phyloP scores from a whole-genome alignment of 2,329 filamentous ascomycete genomes.

The Paecilomyces fulvus region DNA sequence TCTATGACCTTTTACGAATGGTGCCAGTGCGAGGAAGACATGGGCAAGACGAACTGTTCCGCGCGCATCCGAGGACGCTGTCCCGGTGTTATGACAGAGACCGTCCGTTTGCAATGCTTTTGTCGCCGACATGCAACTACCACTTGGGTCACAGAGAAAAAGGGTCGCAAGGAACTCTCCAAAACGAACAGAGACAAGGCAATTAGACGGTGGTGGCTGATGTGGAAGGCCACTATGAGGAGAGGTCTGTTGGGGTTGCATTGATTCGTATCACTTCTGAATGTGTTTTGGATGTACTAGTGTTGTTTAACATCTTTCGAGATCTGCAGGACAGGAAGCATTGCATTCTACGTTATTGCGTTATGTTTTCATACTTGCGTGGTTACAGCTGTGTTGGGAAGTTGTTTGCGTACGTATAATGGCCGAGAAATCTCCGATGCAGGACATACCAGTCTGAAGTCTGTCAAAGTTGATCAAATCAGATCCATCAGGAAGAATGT shows the following conservation, averaged over 20 bases:
- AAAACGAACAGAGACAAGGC: constrained; percentile 4
- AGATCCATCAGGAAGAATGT: not conserved
- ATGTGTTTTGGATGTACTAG: not conserved
- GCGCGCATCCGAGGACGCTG: constrained; percentile 19
- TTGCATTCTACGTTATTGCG: too few species aligned
- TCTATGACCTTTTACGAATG: constrained; percentile 29
- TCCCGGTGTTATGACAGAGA: constrained; percentile 23
- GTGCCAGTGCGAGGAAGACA: constrained; percentile 31
- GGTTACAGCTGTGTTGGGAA: not conserved
- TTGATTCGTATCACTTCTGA: not conserved
- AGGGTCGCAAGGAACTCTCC: constrained; percentile 13
- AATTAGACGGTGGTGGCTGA: not conserved
- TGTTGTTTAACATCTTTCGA: not conserved
- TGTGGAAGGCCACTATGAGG: not conserved
- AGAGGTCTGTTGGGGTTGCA: not conserved
- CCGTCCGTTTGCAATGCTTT: constrained; percentile 32
- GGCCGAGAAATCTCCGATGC: not conserved
- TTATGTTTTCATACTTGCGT: not conserved
- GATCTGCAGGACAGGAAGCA: not conserved
- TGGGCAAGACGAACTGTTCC: constrained; percentile 22
- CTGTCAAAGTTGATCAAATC: not conserved
- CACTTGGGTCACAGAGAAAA: constrained; percentile 22
- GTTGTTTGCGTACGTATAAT: not conserved
- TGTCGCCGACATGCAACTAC: constrained; percentile 26
- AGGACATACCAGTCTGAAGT: not conserved